Evolutionary conservation across 257 asterid genomes (phyloP).

Genomic region (Fraxinus americana): DNA sequence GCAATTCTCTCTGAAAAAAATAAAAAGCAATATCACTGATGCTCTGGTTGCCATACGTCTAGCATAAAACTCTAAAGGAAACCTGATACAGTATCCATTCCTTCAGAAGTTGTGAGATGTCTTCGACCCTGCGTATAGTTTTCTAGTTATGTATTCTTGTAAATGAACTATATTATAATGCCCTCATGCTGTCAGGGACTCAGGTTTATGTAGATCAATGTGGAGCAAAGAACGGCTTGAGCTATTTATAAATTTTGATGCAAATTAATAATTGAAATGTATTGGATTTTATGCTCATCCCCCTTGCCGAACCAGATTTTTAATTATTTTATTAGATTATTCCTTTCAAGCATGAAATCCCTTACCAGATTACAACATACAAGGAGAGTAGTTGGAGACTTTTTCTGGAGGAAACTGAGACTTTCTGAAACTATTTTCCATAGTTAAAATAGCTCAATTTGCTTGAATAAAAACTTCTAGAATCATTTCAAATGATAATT

Average conservation of each 20-base stretch:
- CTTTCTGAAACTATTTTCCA: background rate
- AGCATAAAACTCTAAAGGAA: conserved; percentile 5
- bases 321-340: background rate
- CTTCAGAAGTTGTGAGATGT: background rate
- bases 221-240: background rate
- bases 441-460: background rate
- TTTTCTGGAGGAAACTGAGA: background rate
- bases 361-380: background rate
- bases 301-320: background rate
- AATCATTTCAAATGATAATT: background rate
- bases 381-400: background rate
- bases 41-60: conserved; percentile 3
- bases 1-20: background rate
- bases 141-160: background rate
- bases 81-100: background rate
- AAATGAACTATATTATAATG: background rate
- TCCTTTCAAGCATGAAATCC: background rate
- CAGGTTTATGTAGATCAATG: background rate
- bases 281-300: background rate
- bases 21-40: background rate
- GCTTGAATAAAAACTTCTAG: no score
- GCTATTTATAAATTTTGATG: background rate
- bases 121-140: background rate
- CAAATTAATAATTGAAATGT: no score
- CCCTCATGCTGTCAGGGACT: background rate